Evolutionary conservation across 805 yeast species (phyloP), one percentile per base, ranked within the genome.

Genomic region (Millerago galiae): DNA sequence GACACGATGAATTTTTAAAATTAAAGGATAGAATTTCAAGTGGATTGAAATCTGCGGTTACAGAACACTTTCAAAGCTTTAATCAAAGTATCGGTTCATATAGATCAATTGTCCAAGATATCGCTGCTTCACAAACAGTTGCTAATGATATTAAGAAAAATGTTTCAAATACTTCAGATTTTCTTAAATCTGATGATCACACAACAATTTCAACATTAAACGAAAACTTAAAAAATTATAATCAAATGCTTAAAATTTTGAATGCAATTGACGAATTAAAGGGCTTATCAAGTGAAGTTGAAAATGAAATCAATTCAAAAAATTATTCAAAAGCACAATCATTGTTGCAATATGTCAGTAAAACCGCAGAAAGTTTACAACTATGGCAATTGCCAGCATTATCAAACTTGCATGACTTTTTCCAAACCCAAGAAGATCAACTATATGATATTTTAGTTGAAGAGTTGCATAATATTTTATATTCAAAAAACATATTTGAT

Each of bases 11-110:
- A 47, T 91, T 91, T 51, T 67, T 71, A 34, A 72, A 73, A 37
- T 61, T 88, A 35, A 77, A 81, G 47, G 65, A 67, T 18, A 67
- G 74, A 41, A 73, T 90, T 11, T 75, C 80, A 13, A 58, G 58
- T 14, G 74, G 79, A 21, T 67, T 91, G 40, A 75, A 81, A 45
- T 64, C 62, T 18, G 86, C 90, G 2, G 96, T 90, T 25, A 83
- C 82, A 50, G 84, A 81, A 41, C 84, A 88, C 57, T 82, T 81
- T 58, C 90, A 86, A 58, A 81, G 87, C 2, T 89, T 91, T 64
- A 89, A 87, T 59, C 82, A 79, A 51, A 79, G 88, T 50, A 79
- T 91, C 35, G 95, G 95, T 0, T 81, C 91, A 5, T 91, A 87
- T 61, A 82, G 87, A 42, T 70, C 77, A 35, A 79, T 89, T 2